Evolutionary conservation across 257 asterid genomes (phyloP).

Genomic region (Petrea volubilis): DNA sequence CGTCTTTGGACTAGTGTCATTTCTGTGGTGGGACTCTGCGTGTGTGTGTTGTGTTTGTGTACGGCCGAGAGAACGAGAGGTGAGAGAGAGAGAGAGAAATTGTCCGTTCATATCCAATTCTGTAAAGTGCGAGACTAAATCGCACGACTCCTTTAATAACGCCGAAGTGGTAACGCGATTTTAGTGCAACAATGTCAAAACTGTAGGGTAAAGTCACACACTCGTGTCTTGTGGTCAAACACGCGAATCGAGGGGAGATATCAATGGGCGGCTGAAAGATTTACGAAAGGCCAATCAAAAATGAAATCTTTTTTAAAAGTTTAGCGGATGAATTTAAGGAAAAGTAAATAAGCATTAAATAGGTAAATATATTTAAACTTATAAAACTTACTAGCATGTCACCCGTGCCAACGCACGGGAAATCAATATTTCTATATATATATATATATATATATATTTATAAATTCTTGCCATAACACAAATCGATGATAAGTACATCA

Average conservation of each 20-base stretch:
- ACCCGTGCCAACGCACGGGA: too few relatives aligned
- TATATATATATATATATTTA: too few relatives aligned
- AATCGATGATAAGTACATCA: too few relatives aligned
- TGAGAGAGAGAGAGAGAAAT: constrained; percentile 1
- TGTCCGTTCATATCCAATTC: background rate
- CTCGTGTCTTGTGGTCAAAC: constrained; percentile 1
- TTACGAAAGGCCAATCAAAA: background rate
- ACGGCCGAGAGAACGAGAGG: background rate
- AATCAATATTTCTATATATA: too few relatives aligned
- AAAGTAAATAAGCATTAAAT: too few relatives aligned
- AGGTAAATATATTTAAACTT: too few relatives aligned
- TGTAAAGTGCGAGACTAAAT: background rate
- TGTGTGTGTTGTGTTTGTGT: background rate
- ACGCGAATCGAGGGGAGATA: background rate
- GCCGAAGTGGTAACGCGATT: background rate
- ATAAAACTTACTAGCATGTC: too few relatives aligned
- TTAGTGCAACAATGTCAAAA: background rate
- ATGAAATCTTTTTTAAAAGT: background rate
- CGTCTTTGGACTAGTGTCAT: background rate
- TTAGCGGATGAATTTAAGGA: too few relatives aligned
- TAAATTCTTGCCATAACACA: too few relatives aligned
- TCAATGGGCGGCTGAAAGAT: constrained; percentile 13
- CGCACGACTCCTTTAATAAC: background rate
- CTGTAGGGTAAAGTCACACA: background rate
- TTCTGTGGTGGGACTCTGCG: background rate